Evolutionary conservation across 805 yeast genomes (phyloP), one percentile per base, ranked within the genome.

Genomic region (Wickerhamiella bombiphila): DNA sequence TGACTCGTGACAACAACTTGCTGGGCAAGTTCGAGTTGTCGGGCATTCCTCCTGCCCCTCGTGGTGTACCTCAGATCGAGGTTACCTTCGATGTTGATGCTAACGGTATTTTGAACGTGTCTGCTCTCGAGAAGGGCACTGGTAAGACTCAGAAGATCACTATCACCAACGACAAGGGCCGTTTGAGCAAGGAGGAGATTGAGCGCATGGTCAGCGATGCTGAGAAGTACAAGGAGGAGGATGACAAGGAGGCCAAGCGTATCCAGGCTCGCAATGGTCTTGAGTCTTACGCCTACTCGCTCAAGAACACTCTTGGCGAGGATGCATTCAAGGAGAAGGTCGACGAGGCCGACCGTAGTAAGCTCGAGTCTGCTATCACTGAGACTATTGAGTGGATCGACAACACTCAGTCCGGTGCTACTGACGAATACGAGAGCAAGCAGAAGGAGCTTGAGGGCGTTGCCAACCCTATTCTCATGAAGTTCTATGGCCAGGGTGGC

Each of bases 131-230:
- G 72, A 86, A 88, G 75, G 94, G 95, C 69, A 88, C 96, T 49
- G 97, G 96, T 71, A 88, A 86, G 74, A 68, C 94, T 53, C 83
- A 79, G 70, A 79, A 88, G 77, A 88, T 86, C 60, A 86, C 96
- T 62, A 88, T 86, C 66, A 86, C 96, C 66, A 88, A 86, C 70
- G 96, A 86, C 65, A 88, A 86, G 72, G 97, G 97, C 66, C 85
- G 96, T 74, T 73, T 86, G 59, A 82, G 95, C 48, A 81, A 85
- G 75, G 95, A 86, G 63, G 96, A 86, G 60, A 86, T 86, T 55
- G 96, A 88, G 70, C 80, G 86, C 67, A 86, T 86, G 97, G 95
- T 88, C 47, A 67, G 81, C 48, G 96, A 88, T 65, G 97, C 96
- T 56, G 96, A 88, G 71, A 86, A 85, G 71, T 86, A 68, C 76